phyloP scores from a whole-genome alignment of 106 monocot species.

The Allium sativum region DNA sequence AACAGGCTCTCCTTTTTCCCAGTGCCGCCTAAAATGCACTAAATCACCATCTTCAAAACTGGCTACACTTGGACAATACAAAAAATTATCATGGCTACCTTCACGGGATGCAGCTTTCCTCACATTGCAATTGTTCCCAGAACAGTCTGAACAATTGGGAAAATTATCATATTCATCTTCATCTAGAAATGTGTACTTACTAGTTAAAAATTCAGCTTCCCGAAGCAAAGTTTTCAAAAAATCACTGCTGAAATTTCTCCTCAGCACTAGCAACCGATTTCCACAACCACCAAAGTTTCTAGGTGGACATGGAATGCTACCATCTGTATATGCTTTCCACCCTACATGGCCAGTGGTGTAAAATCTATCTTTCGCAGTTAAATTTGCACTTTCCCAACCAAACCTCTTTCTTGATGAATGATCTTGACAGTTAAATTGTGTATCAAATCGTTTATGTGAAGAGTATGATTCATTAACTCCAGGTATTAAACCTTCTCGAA shows the following conservation, averaged over 20 bases:
- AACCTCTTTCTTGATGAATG: slow-evolving; percentile 5
- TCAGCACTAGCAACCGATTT: slow-evolving; percentile 15
- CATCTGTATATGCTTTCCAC: slow-evolving; percentile 21
- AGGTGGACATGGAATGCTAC: slow-evolving; percentile 30
- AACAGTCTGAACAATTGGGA: slow-evolving; percentile 9
- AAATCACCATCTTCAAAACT: slow-evolving; percentile 16
- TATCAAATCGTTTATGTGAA: slow-evolving; percentile 1
- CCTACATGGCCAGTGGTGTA: slow-evolving; percentile 9
- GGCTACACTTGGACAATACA: slow-evolving; percentile 20
- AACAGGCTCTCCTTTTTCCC: slow-evolving; percentile 28
- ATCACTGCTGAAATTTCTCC: slow-evolving; percentile 21
- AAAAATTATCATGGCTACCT: slow-evolving; percentile 18
- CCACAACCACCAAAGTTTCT: slow-evolving; percentile 29
- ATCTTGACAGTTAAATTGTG: neutral
- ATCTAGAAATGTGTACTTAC: slow-evolving; percentile 5
- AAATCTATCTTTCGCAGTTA: slow-evolving; percentile 2
- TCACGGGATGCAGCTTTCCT: slow-evolving; percentile 17
- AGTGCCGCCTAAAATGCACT: slow-evolving; percentile 31
- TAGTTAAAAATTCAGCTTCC: slow-evolving; percentile 21
- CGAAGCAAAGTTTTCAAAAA: slow-evolving; percentile 22
- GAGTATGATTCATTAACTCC: slow-evolving; percentile 23
- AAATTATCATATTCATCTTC: slow-evolving; percentile 1
- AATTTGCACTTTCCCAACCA: slow-evolving; percentile 23
- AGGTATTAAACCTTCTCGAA: slow-evolving; percentile 47
- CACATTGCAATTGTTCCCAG: neutral